phyloP scores from a whole-genome alignment of 176 grass and related monocot genomes.

The Eremochloa ophiuroides region DNA sequence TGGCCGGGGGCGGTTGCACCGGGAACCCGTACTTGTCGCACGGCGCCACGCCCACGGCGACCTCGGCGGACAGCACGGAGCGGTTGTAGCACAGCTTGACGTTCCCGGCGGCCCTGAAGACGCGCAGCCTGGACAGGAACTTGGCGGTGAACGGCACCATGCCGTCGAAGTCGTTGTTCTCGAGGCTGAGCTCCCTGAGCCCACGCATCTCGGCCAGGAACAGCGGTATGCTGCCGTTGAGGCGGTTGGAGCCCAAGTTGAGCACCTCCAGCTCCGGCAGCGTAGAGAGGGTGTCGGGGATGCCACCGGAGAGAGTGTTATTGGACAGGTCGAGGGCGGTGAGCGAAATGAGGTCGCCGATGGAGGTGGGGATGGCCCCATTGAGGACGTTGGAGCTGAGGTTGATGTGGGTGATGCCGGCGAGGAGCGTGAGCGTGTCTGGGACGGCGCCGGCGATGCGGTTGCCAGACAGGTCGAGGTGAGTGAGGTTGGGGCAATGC shows the following conservation, averaged over 20 bases:
- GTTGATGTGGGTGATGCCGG: slow-evolving; percentile 56
- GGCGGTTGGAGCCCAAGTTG: slow-evolving; percentile 75
- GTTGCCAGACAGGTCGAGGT: slow-evolving; percentile 84
- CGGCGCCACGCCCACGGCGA: slow-evolving; percentile 71
- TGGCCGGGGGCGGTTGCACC: slow-evolving; percentile 52
- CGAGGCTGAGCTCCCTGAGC: slow-evolving; percentile 67
- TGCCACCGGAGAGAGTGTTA: slow-evolving; percentile 65
- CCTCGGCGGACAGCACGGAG: slow-evolving; percentile 56
- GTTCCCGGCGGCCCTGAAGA: slow-evolving; percentile 77
- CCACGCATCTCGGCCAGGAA: slow-evolving; percentile 59
- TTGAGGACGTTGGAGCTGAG: slow-evolving; percentile 81
- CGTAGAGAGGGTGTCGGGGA: slow-evolving; percentile 66
- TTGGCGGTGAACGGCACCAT: slow-evolving; percentile 68
- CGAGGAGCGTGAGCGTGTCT: slow-evolving; percentile 61
- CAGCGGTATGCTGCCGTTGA: slow-evolving; percentile 78
- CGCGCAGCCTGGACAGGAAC: slow-evolving; percentile 54
- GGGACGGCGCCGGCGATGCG: slow-evolving; percentile 65
- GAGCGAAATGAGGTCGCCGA: slow-evolving; percentile 76
- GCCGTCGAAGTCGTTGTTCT: slow-evolving; percentile 90
- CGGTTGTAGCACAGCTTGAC: slow-evolving; percentile 89
- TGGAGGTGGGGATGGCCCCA: slow-evolving; percentile 55
- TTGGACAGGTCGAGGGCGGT: slow-evolving; percentile 54
- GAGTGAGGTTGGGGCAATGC: slow-evolving; percentile 76
- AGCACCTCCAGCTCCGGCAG: slow-evolving; percentile 72
- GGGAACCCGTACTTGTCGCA: slow-evolving; percentile 89